A percentile compares a stretch with the other conserved stretches of the same genome.
These are phyloP conservation scores for Xanthoconium stramineum DNA, from an alignment of 768 basidiomycete species.

Conservation along the genomic window DNA sequence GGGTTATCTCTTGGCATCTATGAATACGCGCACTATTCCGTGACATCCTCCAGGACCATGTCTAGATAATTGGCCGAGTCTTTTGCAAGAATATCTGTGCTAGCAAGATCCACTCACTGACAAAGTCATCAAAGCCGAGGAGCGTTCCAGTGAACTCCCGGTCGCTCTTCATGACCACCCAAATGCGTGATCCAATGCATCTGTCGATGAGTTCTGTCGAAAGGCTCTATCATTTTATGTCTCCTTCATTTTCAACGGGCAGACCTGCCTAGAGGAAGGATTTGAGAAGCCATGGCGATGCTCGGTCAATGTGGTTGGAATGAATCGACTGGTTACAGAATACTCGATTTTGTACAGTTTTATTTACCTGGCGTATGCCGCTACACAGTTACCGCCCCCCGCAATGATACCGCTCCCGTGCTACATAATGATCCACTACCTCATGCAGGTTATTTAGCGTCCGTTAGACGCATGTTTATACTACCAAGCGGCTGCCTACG, in stretches of 20 bases:
- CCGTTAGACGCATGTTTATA: conserved; percentile 33
- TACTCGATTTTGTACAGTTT: conserved; percentile 6
- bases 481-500: conserved; percentile 19
- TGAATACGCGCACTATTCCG: conserved; percentile 72
- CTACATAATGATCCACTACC: conserved; percentile 18
- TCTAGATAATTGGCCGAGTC: conserved; percentile 40
- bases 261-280: conserved; percentile 79
- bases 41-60: conserved; percentile 95
- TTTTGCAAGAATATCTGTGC: not conserved
- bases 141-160: conserved; percentile 95
- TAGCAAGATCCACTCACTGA: conserved; percentile 68
- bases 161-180: conserved; percentile 98
- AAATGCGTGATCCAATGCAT: conserved; percentile 95
- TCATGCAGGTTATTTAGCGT: conserved; percentile 22
- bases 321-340: not conserved
- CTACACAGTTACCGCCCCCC: conserved; percentile 17
- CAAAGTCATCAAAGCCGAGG: conserved; percentile 97
- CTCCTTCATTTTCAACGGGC: not conserved
- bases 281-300: conserved; percentile 83
- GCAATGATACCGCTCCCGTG: conserved; percentile 20
- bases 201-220: conserved; percentile 87
- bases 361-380: conserved; percentile 5
- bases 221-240: not conserved
- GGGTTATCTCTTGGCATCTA: not conserved
- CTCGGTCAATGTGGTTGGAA: conserved; percentile 4